Base-by-base conservation (phyloP, 2,329 filamentous ascomycete species). In the Cylindrodendrum hubeiense region DNA sequence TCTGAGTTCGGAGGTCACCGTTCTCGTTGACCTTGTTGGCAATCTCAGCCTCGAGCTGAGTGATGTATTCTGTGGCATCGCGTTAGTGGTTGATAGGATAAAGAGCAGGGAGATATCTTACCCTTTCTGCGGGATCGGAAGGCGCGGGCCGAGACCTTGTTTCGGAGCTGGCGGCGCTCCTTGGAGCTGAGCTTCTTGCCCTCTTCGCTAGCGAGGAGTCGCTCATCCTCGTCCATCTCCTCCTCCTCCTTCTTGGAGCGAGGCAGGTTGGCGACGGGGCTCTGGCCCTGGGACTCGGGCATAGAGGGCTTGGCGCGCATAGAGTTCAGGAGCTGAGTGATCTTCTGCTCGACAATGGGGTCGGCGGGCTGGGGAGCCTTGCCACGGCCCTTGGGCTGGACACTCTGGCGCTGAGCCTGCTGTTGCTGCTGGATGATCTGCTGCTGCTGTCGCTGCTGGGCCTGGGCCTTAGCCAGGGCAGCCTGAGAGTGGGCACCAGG, bases 111-210 rank as follows among this genome's bases (percentile, higher is more conserved):
- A 47, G 39, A 49, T 2, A 69, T 77, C 87, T 86, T 90, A 98
- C 95, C 95, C 87, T 99, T 99, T 86, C 96, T 92, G 74, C 96
- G 88, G n/a, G 95, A 98, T 61, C 96, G 92, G 90, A 99, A 99
- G 55, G 95, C 95, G 72, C 96, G 93, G 67, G 96, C 96, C 44
- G 96, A 99, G 5, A 99, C 96, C 83, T 99, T 99, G 88, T 99
- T 99, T 69, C 96, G 90, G n/a, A 99, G 87, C 81, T 98, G 96
- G 71, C 96, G 91, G 66, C 96, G 91, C 82, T 98, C 95, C 84
- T 98, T 98, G 85, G 94, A 97, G 81, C 91, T 96, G n/a, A 99
- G 88, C 85, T 98, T 98, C 90, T 99, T 99, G 75, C 95, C 96
- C 82, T 98, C 95, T 76, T 99, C 96, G 66, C 94, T 98, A n/a